A percentile compares a stretch with the other conserved stretches of the same genome.
These are phyloP conservation scores for Boletellus dicymbophilus DNA, from an alignment of 1,284 basidiomycete genomes.

Conservation along the genomic window DNA sequence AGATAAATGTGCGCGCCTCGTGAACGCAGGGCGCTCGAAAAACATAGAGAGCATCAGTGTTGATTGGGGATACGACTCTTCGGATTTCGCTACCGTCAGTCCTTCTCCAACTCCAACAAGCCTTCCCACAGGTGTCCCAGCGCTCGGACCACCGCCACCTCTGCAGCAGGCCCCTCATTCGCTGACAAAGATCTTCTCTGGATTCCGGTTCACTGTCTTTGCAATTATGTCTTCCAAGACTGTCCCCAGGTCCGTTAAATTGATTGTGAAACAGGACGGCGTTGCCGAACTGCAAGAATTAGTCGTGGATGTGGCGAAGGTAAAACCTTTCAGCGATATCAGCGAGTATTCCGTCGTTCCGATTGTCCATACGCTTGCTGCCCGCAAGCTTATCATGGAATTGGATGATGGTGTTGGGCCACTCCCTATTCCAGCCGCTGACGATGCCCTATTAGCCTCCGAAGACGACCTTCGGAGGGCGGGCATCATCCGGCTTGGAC, in stretches of 20 bases:
- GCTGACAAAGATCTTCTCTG: slow-evolving; percentile 45
- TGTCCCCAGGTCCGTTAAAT: slow-evolving; percentile 40
- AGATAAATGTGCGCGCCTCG: slow-evolving; percentile 47
- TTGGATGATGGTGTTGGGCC: slow-evolving; percentile 38
- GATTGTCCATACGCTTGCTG: slow-evolving; percentile 55
- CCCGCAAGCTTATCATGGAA: slow-evolving; percentile 50
- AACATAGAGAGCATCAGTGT: slow-evolving; percentile 45
- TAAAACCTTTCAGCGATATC: slow-evolving; percentile 35
- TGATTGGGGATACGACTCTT: slow-evolving; percentile 42
- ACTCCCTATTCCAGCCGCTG: slow-evolving; percentile 20
- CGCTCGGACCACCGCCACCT: slow-evolving; percentile 33
- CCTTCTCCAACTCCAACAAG: neutral
- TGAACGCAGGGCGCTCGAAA: slow-evolving; percentile 49
- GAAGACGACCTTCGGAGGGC: slow-evolving; percentile 41
- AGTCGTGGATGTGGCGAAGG: slow-evolving; percentile 38
- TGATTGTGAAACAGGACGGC: slow-evolving; percentile 41
- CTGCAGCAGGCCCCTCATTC: slow-evolving; percentile 47
- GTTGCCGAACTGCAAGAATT: slow-evolving; percentile 33
- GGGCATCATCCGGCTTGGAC: slow-evolving; percentile 49
- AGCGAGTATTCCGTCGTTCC: slow-evolving; percentile 32
- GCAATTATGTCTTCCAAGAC: slow-evolving; percentile 40
- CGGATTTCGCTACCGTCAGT: neutral
- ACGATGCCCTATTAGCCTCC: slow-evolving; percentile 23
- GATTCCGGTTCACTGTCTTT: slow-evolving; percentile 46
- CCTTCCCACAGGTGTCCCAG: slow-evolving; percentile 14